A percentile compares a stretch with the other conserved stretches of the same genome.
phyloP scores from a whole-genome alignment of 148 eudicot genomes.

The Persicaria maculosa region DNA sequence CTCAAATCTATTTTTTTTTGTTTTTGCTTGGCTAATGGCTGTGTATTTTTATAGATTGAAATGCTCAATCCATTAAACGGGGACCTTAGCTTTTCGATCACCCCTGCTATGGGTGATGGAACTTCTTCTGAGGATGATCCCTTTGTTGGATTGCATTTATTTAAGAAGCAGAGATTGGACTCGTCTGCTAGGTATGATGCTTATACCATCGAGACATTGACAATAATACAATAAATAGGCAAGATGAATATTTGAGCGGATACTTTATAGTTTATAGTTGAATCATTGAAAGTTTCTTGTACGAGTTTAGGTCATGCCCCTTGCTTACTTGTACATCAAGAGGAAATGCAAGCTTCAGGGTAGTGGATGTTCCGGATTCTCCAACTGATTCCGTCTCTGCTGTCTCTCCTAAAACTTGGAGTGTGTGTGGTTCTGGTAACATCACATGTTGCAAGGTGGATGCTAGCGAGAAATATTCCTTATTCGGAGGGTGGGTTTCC shows the following conservation, averaged over 20 bases:
- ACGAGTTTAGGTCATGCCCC: conserved; percentile 49
- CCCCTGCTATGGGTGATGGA: conserved; percentile 22
- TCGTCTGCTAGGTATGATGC: conserved; percentile 46
- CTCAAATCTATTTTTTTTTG: neutral
- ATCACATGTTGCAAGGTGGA: conserved; percentile 59
- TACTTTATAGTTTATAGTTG: neutral
- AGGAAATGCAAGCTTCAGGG: conserved; percentile 58
- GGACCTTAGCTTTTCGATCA: conserved; percentile 41
- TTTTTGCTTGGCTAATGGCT: conserved; percentile 1
- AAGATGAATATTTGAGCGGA: neutral
- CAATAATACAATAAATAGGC: too few relatives aligned
- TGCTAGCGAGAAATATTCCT: conserved; percentile 57
- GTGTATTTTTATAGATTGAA: conserved; percentile 43
- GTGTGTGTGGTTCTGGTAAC: conserved; percentile 54
- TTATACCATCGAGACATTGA: neutral
- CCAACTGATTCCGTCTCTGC: conserved; percentile 18
- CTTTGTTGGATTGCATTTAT: conserved; percentile 73
- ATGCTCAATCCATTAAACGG: conserved; percentile 67
- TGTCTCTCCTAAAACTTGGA: conserved; percentile 41
- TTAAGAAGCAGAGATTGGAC: conserved; percentile 34
- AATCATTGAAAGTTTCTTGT: neutral
- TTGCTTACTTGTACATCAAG: conserved; percentile 69
- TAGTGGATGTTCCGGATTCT: conserved; percentile 29
- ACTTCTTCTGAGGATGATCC: conserved; percentile 39
- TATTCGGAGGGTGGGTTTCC: conserved; percentile 81